A percentile compares a stretch with the other conserved stretches of the same genome.
Evolutionary conservation across 192 early-diverging fungal species (phyloP).

Genomic region (Phycomyces blakesleeanus): DNA sequence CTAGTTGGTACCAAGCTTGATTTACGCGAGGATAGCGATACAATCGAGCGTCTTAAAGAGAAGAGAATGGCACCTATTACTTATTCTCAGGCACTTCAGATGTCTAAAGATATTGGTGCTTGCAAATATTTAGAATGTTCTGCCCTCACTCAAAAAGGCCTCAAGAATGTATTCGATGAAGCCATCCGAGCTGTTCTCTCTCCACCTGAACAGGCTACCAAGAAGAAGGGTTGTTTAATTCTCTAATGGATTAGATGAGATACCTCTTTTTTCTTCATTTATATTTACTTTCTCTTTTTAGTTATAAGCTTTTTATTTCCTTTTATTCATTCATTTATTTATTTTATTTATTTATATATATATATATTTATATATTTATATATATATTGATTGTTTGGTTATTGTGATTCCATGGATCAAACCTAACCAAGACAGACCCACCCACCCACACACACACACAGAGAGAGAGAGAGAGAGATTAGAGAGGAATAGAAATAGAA

Average conservation of each 20-base stretch:
- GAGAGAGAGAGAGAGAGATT: too few species aligned
- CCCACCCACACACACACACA: too few species aligned
- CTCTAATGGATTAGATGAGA: conserved; percentile 42
- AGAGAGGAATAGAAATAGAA: not conserved
- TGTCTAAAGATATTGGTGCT: conserved; percentile 86
- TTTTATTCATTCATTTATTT: too few species aligned
- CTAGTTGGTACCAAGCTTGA: conserved; percentile 98
- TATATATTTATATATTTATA: too few species aligned
- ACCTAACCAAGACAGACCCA: too few species aligned
- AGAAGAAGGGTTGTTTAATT: conserved; percentile 61
- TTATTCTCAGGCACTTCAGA: conserved; percentile 83
- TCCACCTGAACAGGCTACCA: conserved; percentile 51
- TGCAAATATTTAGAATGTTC: conserved; percentile 97
- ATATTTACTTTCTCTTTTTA: too few species aligned
- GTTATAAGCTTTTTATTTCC: not conserved
- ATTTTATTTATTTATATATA: too few species aligned
- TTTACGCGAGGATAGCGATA: conserved; percentile 91
- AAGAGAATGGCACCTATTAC: conserved; percentile 86
- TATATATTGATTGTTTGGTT: too few species aligned
- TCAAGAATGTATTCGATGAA: conserved; percentile 93
- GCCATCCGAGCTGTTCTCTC: conserved; percentile 83
- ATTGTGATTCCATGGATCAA: too few species aligned
- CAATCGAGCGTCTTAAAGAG: conserved; percentile 82
- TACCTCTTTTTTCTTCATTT: not conserved
- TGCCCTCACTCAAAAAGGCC: conserved; percentile 93